Base-by-base conservation (phyloP, 2,329 filamentous ascomycete species). In the Paramyrothecium sp. region DNA sequence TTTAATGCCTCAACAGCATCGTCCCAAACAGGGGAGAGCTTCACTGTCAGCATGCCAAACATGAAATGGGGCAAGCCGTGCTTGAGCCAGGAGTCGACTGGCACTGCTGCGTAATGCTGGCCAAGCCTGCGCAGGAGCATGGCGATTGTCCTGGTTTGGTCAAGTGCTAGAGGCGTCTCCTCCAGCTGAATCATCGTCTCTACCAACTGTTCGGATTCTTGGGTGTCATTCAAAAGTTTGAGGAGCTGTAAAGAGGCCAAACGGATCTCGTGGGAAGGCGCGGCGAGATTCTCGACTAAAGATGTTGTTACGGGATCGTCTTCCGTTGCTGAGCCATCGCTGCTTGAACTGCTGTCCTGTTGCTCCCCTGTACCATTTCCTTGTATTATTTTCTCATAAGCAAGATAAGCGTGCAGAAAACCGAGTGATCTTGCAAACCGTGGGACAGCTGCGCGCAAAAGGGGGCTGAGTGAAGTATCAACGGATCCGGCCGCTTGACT, bases 21-120 rank as follows among this genome's bases (percentile, higher is more conserved):
- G 59, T 96, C 91, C 91, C 94, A 97, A 7, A 96, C 80, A 38
- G 92, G 92, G 1, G 92, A 85, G 62, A 97, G 81, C 63, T 89
- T 91, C 52, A 96, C 87, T 1, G 93, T 95, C 58, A 98, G 81
- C 73, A 97, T 83, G 52, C 95, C 95, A 65, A 97, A 97, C 65
- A 92, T 87, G 67, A 93, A 98, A 0, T 85, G 82, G 0, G 93
- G 90, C 30, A 98, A 82, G 7, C 92, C 86, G 65, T 84, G 81
- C 58, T 84, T 80, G 61, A 96, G 75, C 85, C 89, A 90, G 2
- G 83, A 83, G 41, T 84, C 80, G 2, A 83, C 75, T 46, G 79
- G 76, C 11, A 88, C 69, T 22, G 82, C 78, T 7, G 82, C 74
- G 69, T 95, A 96, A 30, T 75, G 75, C 55, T 81, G 75, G 16